Evolutionary conservation across 768 basidiomycete species (phyloP).

Genomic region (button mushroom (Agaricus bisporus)): DNA sequence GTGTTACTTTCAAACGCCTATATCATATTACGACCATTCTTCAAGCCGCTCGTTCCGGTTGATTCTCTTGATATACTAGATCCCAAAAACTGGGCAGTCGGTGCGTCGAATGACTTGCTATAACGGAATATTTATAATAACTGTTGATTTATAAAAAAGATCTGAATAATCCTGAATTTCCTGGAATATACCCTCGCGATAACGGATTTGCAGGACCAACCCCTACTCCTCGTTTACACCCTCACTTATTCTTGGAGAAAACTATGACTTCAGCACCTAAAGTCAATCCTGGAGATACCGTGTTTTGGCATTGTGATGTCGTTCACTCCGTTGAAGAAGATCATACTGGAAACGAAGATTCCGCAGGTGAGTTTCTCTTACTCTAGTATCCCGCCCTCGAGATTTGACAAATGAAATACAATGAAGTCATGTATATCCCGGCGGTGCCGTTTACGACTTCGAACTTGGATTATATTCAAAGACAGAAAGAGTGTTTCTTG

Average conservation of each 20-base stretch:
- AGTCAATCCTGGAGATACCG: slow-evolving; percentile 71
- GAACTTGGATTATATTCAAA: slow-evolving; percentile 54
- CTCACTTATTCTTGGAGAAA: slow-evolving; percentile 55
- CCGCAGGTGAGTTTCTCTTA: slow-evolving; percentile 35
- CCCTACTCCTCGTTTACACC: slow-evolving; percentile 53
- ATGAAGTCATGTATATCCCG: slow-evolving; percentile 71
- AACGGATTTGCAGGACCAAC: slow-evolving; percentile 36
- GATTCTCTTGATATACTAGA: slow-evolving; percentile 38
- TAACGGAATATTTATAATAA: not conserved
- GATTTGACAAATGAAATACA: not conserved
- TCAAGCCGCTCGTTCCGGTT: slow-evolving; percentile 40
- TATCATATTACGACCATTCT: slow-evolving; percentile 72
- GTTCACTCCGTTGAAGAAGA: slow-evolving; percentile 44
- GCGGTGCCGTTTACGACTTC: slow-evolving; percentile 60
- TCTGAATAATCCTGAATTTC: slow-evolving; percentile 42
- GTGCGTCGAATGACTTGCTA: slow-evolving; percentile 18
- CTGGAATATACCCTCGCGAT: slow-evolving; percentile 37
- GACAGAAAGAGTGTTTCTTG: slow-evolving; percentile 60
- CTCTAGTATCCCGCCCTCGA: not conserved
- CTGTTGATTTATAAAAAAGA: slow-evolving; percentile 25
- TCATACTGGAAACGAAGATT: slow-evolving; percentile 49
- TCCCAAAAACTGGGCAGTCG: slow-evolving; percentile 50
- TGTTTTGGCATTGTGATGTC: slow-evolving; percentile 71
- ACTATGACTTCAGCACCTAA: slow-evolving; percentile 69
- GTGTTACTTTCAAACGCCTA: slow-evolving; percentile 65